A percentile compares a stretch with the other conserved stretches of the same genome.
Conservation (phyloP, 2,329 filamentous ascomycete species). For the Trichocomaceae sp. region DNA sequence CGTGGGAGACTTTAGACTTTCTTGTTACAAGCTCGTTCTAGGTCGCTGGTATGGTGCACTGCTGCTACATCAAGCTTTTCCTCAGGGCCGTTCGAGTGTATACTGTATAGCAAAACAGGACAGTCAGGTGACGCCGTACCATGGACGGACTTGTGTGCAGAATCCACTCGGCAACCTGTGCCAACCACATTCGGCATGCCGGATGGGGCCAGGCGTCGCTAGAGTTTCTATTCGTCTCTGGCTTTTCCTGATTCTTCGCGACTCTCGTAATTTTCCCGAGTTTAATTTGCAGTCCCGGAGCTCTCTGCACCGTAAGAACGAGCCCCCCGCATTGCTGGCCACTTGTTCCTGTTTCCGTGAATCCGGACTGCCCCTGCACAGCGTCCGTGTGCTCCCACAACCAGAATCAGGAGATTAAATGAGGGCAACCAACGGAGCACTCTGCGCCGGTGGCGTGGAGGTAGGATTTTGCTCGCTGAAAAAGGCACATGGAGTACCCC, state of each 20-base stretch:
- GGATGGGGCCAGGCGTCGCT: not conserved
- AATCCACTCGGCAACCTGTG: no score
- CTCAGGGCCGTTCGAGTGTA: no score
- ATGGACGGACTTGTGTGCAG: not conserved
- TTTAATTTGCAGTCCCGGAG: not conserved
- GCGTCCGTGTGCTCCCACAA: no score
- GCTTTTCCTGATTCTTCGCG: not conserved
- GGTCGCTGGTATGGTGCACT: no score
- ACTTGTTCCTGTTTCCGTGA: no score
- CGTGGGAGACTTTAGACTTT: no score
- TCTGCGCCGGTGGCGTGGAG: not conserved
- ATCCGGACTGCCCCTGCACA: no score
- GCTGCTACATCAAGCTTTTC: no score
- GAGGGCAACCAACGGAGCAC: not conserved
- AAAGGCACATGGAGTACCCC: not conserved
- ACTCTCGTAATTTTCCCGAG: not conserved
- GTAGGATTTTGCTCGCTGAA: not conserved
- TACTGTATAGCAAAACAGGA: no score
- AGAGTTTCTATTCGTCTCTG: no score
- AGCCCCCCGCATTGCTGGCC: not conserved
- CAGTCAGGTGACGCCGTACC: not conserved
- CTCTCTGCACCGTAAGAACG: not conserved
- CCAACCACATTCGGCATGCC: constrained; percentile 5
- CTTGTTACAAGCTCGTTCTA: no score
- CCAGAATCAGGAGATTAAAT: not conserved